Evolutionary conservation across 495 filamentous ascomycete species (phyloP).

Genomic region (Lasiosphaeris hirsuta): DNA sequence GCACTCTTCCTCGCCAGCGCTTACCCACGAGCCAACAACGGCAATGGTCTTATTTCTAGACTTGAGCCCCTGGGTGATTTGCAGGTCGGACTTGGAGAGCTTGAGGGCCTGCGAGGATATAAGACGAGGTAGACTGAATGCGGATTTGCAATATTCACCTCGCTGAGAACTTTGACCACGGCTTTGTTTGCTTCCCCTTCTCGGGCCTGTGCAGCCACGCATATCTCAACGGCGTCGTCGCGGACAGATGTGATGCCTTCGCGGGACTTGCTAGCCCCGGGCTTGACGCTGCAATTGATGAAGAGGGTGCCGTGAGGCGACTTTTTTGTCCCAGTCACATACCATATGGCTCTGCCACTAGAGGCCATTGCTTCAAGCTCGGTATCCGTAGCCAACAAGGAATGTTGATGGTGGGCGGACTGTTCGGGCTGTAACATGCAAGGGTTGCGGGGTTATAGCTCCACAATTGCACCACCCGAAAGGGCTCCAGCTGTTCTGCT

Average conservation of each 20-base stretch:
- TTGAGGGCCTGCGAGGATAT: slow-evolving; percentile 35
- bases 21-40: slow-evolving; percentile 20
- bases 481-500: too few species aligned
- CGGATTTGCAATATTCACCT: slow-evolving; percentile 40
- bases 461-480: too few species aligned
- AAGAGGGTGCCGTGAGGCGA: slow-evolving; percentile 40
- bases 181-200: slow-evolving; percentile 67
- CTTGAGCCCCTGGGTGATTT: slow-evolving; percentile 61
- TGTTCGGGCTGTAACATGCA: too few species aligned
- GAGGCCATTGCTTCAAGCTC: slow-evolving; percentile 7
- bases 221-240: slow-evolving; percentile 55
- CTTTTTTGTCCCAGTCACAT: slow-evolving; percentile 31
- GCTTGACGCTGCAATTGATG: slow-evolving; percentile 60
- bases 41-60: slow-evolving; percentile 56
- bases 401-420: too few species aligned
- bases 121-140: not conserved
- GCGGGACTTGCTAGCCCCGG: slow-evolving; percentile 57
- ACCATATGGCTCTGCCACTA: slow-evolving; percentile 25
- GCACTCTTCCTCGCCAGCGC: slow-evolving; percentile 26
- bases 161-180: slow-evolving; percentile 59
- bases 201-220: slow-evolving; percentile 58
- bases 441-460: too few species aligned
- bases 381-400: not conserved
- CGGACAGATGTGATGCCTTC: slow-evolving; percentile 55
- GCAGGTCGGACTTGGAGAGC: slow-evolving; percentile 60